Base-by-base conservation (phyloP, 2,329 filamentous ascomycete species). In the Monosporascus sp. region DNA sequence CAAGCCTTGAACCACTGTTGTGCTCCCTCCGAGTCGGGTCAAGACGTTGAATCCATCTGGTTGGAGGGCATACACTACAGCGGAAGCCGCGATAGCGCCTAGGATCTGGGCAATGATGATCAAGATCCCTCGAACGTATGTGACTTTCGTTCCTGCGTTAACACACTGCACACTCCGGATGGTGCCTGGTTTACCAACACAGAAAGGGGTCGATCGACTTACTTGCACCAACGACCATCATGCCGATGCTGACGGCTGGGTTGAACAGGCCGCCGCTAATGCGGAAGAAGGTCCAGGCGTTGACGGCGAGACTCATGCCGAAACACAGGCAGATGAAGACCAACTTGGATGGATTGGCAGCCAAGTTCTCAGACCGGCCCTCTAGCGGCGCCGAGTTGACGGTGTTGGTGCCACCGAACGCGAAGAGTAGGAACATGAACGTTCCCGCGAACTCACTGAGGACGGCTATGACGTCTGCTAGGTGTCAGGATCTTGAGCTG, bases 41-140 rank as follows among this genome's bases (percentile, higher is more conserved):
- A 62, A 61, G 11, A 80, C 76, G 18, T 74, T 73, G 4, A 82
- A 62, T 2, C 65, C 62, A 0, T 73, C 74, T 0, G 80, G 79
- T 38, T 80, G 75, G 3, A 82, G 64, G 2, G 65, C 72, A 34
- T 69, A 69, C 9, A 80, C 72, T 1, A 81, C 68, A 18, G 71
- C 76, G 0, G 78, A 72, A 1, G 79, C 72, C 0, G 76, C 72
- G 52, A 82, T 79, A 5, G 73, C 74, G 3, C 66, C 79, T 1
- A 75, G 50, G 24, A 82, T 58, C 61, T 83, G 79, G 4, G 77
- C 73, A 20, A 70, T 58, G 51, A 79, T 71, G 27, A 80, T 65
- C 1, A 77, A 57, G 0, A 70, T 53, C 3, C 73, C 74, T 3
- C 78, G 75, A 3, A 74, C 48, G 31, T 54, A 46, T 11, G 24